phyloP scores from a whole-genome alignment of 2,329 filamentous ascomycete genomes.

The Herpotrichia juniperi region DNA sequence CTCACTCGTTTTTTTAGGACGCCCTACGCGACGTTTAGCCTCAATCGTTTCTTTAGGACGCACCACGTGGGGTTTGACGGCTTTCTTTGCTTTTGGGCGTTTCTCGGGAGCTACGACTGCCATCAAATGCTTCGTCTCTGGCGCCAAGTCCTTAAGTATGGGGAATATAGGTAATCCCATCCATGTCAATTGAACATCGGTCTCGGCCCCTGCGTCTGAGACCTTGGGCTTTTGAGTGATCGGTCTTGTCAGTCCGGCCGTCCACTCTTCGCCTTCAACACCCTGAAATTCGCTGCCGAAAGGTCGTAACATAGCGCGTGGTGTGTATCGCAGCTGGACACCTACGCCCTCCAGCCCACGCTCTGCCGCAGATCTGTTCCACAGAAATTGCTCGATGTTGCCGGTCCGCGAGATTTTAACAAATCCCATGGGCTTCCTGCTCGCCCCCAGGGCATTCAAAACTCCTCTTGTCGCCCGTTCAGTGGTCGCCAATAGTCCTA shows the following conservation, averaged over 20 bases:
- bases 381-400: constrained; percentile 69
- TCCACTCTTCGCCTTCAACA: constrained; percentile 13
- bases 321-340: constrained; percentile 40
- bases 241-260: constrained; percentile 12
- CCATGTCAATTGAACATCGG: constrained; percentile 46
- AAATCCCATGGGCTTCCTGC: constrained; percentile 74
- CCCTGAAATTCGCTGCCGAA: constrained; percentile 11
- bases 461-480: constrained; percentile 79
- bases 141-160: constrained; percentile 26
- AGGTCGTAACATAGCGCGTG: constrained; percentile 17
- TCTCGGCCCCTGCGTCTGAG: constrained; percentile 27
- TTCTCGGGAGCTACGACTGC: constrained; percentile 3
- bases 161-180: constrained; percentile 43
- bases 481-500: constrained; percentile 75
- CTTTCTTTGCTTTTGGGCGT: no score
- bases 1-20: no score
- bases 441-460: constrained; percentile 71
- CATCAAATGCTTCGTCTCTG: constrained; percentile 28
- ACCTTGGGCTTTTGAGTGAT: constrained; percentile 17
- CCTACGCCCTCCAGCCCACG: constrained; percentile 64
- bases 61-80: no score
- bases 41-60: no score
- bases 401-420: constrained; percentile 67
- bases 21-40: no score
- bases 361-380: constrained; percentile 70